These are phyloP conservation scores for Alternaria sp. DNA, from an alignment of 2,329 filamentous ascomycete genomes.

Conservation along the genomic window DNA sequence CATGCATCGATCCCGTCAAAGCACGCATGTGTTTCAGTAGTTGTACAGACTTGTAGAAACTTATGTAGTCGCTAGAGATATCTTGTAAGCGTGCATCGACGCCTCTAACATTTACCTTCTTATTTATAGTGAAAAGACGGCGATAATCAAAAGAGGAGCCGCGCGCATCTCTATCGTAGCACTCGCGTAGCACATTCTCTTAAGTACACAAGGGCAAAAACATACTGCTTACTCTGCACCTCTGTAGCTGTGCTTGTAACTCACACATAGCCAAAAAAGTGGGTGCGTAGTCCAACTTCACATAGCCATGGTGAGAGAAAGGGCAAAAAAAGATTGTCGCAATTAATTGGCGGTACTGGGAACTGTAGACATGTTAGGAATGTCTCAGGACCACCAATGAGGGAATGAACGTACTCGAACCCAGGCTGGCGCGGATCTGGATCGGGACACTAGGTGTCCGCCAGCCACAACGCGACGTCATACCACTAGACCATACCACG, in stretches of 20 bases:
- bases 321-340: slow-evolving; percentile 23
- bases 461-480: slow-evolving; percentile 50
- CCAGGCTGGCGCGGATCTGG: slow-evolving; percentile 47
- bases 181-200: neutral
- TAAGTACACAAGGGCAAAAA: neutral
- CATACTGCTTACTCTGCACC: neutral
- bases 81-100: neutral
- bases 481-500: slow-evolving; percentile 48
- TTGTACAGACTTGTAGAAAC: neutral
- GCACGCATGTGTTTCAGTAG: neutral
- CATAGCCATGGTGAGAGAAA: neutral
- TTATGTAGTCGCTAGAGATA: neutral
- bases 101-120: neutral
- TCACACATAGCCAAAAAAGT: neutral
- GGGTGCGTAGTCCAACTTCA: neutral
- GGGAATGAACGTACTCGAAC: slow-evolving; percentile 38
- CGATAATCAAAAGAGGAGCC: neutral
- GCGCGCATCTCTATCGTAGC: neutral
- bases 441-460: slow-evolving; percentile 29
- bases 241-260: neutral
- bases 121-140: neutral
- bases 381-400: slow-evolving; percentile 24
- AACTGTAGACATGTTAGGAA: slow-evolving; percentile 36
- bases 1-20: neutral
- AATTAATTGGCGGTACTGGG: slow-evolving; percentile 40